Percentiles rank a stretch among this genome's conserved stretches.
Evolutionary conservation across 2,329 filamentous ascomycete genomes (phyloP).

Genomic region (Scedosporium aurantiacum): DNA sequence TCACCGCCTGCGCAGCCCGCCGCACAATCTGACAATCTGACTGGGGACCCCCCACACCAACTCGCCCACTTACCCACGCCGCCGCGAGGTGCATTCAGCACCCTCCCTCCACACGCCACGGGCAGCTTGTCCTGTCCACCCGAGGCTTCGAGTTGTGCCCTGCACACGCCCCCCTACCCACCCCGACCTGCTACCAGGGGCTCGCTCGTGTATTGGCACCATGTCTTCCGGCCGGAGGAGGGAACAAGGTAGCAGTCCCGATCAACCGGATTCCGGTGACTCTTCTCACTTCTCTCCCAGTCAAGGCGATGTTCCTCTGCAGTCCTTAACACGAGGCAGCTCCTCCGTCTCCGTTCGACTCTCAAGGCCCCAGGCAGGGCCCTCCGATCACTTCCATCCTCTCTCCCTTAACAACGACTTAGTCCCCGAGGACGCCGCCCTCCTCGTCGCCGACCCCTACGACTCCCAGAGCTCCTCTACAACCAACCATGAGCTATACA

Average conservation of each 20-base stretch:
- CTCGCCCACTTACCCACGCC: not conserved
- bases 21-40: conserved; percentile 4
- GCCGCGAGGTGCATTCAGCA: not conserved
- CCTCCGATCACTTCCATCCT: not conserved
- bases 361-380: not conserved
- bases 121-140: not conserved
- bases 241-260: conserved; percentile 4
- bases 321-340: not conserved
- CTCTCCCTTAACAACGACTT: not conserved
- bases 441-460: not conserved
- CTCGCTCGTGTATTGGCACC: not conserved
- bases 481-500: conserved; percentile 1
- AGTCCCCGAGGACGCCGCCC: not conserved
- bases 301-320: conserved; percentile 4
- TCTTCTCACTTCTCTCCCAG: not conserved
- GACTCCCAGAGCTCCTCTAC: not conserved
- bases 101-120: not conserved
- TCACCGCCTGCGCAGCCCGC: not conserved
- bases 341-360: not conserved
- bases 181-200: conserved; percentile 2
- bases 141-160: not conserved
- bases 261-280: not conserved
- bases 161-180: conserved; percentile 1
- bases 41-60: not conserved
- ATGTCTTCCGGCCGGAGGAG: conserved; percentile 3